Percentiles rank a stretch among this genome's conserved stretches.
These are phyloP conservation scores for Penicillium sp. DNA, from an alignment of 2,329 filamentous ascomycete species.

Conservation along the genomic window DNA sequence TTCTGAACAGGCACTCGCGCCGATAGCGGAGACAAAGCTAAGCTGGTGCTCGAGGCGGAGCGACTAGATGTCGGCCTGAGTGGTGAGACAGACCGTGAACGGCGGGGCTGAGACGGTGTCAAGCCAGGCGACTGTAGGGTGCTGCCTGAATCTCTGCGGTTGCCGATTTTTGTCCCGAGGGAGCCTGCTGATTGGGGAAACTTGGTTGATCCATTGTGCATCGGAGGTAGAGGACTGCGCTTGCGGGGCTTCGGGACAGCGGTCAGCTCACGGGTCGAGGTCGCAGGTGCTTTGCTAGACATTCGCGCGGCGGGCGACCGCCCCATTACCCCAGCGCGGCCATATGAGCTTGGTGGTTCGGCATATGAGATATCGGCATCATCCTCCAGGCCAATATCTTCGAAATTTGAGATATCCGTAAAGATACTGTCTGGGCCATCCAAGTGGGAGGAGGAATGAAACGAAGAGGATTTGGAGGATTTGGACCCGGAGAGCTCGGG, in stretches of 20 bases:
- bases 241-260: constrained; percentile 27
- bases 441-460: constrained; percentile 72
- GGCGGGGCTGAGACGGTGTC: constrained; percentile 30
- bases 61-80: constrained; percentile 28
- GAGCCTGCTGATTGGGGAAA: constrained; percentile 28
- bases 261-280: constrained; percentile 38
- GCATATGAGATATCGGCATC: constrained; percentile 50
- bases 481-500: constrained; percentile 80
- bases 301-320: constrained; percentile 30
- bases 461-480: constrained; percentile 87
- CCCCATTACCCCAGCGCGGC: constrained; percentile 24
- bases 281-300: constrained; percentile 27
- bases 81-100: constrained; percentile 34
- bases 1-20: constrained; percentile 33
- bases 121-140: constrained; percentile 27
- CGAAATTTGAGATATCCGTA: constrained; percentile 78
- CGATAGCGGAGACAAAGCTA: constrained; percentile 29
- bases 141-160: constrained; percentile 23
- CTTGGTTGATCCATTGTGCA: constrained; percentile 30
- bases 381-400: constrained; percentile 86
- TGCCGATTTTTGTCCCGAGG: constrained; percentile 26
- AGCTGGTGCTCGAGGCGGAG: constrained; percentile 28
- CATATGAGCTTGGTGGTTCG: constrained; percentile 30
- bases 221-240: constrained; percentile 24
- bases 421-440: constrained; percentile 67